Evolutionary conservation across 1,284 basidiomycete genomes (phyloP), one percentile per base, ranked within the genome.

Genomic region (Puccinia brachypodii): DNA sequence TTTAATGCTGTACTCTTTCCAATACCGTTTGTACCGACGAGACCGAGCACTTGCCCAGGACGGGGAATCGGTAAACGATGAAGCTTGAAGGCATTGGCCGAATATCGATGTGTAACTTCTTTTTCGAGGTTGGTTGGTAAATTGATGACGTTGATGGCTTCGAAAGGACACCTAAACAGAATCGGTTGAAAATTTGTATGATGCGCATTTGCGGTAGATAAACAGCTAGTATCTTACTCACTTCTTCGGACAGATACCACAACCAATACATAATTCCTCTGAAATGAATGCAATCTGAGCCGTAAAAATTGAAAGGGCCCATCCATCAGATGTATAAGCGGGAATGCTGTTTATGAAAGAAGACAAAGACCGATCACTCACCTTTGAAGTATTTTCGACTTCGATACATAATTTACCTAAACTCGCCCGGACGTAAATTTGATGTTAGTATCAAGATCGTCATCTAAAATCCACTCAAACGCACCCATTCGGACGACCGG

Each of bases 201-300:
- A 25, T 36, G 36, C 64, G 31, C 33, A 53, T 72, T 14, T 14
- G 31, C 28, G 25, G 25, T 13, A 42, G 47, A 33, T 13, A 40
- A 33, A n/a, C n/a, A n/a, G n/a, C n/a, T n/a, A n/a, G n/a, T n/a
- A n/a, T n/a, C n/a, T n/a, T n/a, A n/a, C 92, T 87, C 85, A 96
- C 95, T 96, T 97, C 89, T 97, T 97, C 66, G 96, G 95, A 87
- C 96, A 98, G 86, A 97, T 97, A 93, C 95, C 95, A 88, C 95
- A 98, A 82, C 95, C 95, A 84, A 96, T 96, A 87, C 95, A 96
- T 79, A 98, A 88, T 87, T 96, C 94, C 87, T 98, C 95, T 40
- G 96, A 98, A 88, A 98, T 92, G 90, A 95, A 97, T 2, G 96
- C 93, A 88, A 97, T 97, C 89, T 86, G 83, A 25, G 22, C 40